A percentile compares a stretch with the other conserved stretches of the same genome.
phyloP scores from a whole-genome alignment of 1,284 basidiomycete species.

The Termitomyces sp. region DNA sequence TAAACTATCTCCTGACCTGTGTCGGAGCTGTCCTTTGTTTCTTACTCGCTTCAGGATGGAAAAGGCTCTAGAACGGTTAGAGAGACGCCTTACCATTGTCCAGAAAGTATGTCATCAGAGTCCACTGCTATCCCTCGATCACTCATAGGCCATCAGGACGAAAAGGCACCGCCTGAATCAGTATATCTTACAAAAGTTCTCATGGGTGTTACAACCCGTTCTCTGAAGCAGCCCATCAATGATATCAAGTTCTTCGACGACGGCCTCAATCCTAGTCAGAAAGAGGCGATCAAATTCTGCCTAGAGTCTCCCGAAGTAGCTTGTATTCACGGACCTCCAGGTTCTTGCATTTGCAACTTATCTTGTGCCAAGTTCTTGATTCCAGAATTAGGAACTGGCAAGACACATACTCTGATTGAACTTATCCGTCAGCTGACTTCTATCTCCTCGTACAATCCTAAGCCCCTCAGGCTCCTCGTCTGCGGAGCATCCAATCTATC shows the following conservation, averaged over 20 bases:
- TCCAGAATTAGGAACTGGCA: slow-evolving; percentile 68
- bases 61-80: slow-evolving; percentile 64
- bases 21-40: not conserved
- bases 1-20: slow-evolving; percentile 20
- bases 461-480: slow-evolving; percentile 63
- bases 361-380: not conserved
- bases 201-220: slow-evolving; percentile 54
- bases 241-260: slow-evolving; percentile 71
- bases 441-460: slow-evolving; percentile 40
- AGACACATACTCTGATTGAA: slow-evolving; percentile 90
- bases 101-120: slow-evolving; percentile 15
- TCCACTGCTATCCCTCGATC: not conserved
- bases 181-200: slow-evolving; percentile 59
- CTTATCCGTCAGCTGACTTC: slow-evolving; percentile 80
- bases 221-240: slow-evolving; percentile 28
- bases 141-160: slow-evolving; percentile 23
- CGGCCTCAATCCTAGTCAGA: slow-evolving; percentile 80
- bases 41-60: slow-evolving; percentile 62
- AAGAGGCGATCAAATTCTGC: slow-evolving; percentile 73
- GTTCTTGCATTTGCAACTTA: slow-evolving; percentile 30
- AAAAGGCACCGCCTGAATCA: slow-evolving; percentile 37
- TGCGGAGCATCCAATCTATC: slow-evolving; percentile 91
- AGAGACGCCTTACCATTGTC: slow-evolving; percentile 32
- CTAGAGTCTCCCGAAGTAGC: slow-evolving; percentile 73
- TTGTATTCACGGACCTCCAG: slow-evolving; percentile 96